Conservation (phyloP, 2,329 filamentous ascomycete genomes). For the Chalara sp. region DNA sequence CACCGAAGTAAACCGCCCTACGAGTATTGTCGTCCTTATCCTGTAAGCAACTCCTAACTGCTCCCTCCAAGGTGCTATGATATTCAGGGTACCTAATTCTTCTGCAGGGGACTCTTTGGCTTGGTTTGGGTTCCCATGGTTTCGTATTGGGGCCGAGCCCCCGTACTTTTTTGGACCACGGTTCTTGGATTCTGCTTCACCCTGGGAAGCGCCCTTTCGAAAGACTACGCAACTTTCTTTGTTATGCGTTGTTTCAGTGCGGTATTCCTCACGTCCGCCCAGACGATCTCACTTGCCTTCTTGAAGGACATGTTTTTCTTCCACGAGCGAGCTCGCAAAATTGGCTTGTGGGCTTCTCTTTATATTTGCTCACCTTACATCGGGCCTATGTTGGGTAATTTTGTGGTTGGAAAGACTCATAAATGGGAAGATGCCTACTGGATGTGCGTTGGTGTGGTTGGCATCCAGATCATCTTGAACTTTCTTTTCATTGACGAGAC, state of each 20-base stretch:
- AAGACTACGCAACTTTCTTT: slow-evolving; percentile 12
- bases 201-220: slow-evolving; percentile 1
- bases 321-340: slow-evolving; percentile 46
- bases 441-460: slow-evolving; percentile 36
- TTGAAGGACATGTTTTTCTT: slow-evolving; percentile 55
- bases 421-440: slow-evolving; percentile 41
- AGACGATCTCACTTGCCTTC: slow-evolving; percentile 34
- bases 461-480: slow-evolving; percentile 31
- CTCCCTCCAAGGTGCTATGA: slow-evolving; percentile 23
- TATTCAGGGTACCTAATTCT: no score
- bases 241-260: slow-evolving; percentile 27
- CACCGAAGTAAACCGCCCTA: neutral
- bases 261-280: slow-evolving; percentile 14
- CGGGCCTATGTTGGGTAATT: slow-evolving; percentile 32
- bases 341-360: slow-evolving; percentile 39
- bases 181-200: slow-evolving; percentile 29
- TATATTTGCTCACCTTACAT: slow-evolving; percentile 36
- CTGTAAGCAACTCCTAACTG: slow-evolving; percentile 16
- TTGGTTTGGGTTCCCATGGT: slow-evolving; percentile 26
- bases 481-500: slow-evolving; percentile 40
- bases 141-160: slow-evolving; percentile 36
- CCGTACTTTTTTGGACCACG: slow-evolving; percentile 36
- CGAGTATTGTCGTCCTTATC: neutral
- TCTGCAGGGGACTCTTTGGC: neutral
- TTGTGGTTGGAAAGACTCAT: slow-evolving; percentile 19